phyloP scores from a whole-genome alignment of 164 flowering plant species.

The Cinnamomum chago region DNA sequence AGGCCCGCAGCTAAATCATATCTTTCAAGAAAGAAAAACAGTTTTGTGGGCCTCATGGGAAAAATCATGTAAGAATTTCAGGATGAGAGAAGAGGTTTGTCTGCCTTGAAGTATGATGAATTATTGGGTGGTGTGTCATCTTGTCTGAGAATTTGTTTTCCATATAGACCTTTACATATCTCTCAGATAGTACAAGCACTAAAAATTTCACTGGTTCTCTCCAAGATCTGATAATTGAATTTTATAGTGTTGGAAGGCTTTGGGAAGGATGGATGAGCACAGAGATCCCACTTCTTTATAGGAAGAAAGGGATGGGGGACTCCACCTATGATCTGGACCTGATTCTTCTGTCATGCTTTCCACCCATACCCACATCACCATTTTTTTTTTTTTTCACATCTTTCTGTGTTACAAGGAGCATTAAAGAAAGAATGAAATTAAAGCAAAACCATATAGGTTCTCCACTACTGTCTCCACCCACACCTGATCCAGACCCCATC shows the following conservation, averaged over 20 bases:
- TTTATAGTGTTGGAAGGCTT: not conserved
- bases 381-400: not conserved
- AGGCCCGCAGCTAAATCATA: not conserved
- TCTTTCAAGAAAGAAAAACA: not conserved
- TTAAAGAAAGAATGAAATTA: too few relatives aligned
- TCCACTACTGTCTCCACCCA: too few relatives aligned
- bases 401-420: not conserved
- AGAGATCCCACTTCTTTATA: not conserved
- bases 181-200: not conserved
- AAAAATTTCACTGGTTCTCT: not conserved
- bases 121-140: not conserved
- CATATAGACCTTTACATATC: not conserved
- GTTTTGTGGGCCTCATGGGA: not conserved
- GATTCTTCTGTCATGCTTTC: not conserved
- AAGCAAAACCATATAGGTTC: too few relatives aligned
- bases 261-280: not conserved
- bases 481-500: too few relatives aligned
- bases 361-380: not conserved
- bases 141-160: slow-evolving; percentile 1
- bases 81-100: not conserved
- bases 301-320: not conserved
- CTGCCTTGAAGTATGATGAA: not conserved
- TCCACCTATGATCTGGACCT: not conserved
- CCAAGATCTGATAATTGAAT: not conserved
- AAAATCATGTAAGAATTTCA: not conserved